Conservation (phyloP, 257 asterid genomes). For the Voacanga thouarsii region DNA sequence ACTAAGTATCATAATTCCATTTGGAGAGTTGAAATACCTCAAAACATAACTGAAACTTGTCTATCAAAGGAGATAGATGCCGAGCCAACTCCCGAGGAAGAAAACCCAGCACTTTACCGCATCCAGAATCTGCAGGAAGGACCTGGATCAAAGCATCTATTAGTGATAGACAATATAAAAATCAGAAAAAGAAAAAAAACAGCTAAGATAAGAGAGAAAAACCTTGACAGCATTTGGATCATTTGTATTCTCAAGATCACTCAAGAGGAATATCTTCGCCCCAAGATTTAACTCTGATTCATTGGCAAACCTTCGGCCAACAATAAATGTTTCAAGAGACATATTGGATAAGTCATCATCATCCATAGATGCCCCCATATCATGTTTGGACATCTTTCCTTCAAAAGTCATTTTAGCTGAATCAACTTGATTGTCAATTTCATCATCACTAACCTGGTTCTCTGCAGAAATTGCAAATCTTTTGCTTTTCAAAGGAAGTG, state of each 20-base stretch:
- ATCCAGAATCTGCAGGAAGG: slow-evolving; percentile 47
- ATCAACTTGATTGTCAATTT: slow-evolving; percentile 17
- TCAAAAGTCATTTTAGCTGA: slow-evolving; percentile 27
- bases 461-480: slow-evolving; percentile 24
- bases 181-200: slow-evolving; percentile 9
- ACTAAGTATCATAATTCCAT: neutral
- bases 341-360: slow-evolving; percentile 36
- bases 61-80: slow-evolving; percentile 71
- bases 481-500: slow-evolving; percentile 17
- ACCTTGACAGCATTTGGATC: slow-evolving; percentile 92
- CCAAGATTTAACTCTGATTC: slow-evolving; percentile 42
- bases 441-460: slow-evolving; percentile 23
- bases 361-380: slow-evolving; percentile 26
- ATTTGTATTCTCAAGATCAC: slow-evolving; percentile 72
- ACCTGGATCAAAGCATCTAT: slow-evolving; percentile 49
- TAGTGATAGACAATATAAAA: slow-evolving; percentile 5
- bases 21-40: slow-evolving; percentile 47
- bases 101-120: slow-evolving; percentile 61
- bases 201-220: slow-evolving; percentile 15
- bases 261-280: slow-evolving; percentile 52
- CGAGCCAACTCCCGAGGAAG: slow-evolving; percentile 80
- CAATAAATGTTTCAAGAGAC: slow-evolving; percentile 60
- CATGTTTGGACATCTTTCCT: slow-evolving; percentile 28
- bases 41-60: slow-evolving; percentile 55
- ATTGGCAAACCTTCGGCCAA: slow-evolving; percentile 76